Percentiles rank a stretch among this genome's conserved stretches.
phyloP scores from a whole-genome alignment of 805 yeast species.

The Wickerhamia fluorescens region DNA sequence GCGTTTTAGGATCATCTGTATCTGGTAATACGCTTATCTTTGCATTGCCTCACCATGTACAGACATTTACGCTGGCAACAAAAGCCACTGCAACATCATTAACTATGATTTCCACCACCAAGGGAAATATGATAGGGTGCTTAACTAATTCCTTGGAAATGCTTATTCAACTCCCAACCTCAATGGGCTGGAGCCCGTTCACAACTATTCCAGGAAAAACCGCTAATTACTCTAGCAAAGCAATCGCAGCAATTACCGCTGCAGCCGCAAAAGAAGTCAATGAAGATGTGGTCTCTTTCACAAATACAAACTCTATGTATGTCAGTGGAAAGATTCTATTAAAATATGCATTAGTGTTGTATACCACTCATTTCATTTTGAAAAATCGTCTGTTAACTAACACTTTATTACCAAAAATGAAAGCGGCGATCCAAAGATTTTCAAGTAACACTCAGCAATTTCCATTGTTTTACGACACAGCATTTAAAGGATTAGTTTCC shows the following conservation, averaged over 20 bases:
- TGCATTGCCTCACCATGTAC: conserved; percentile 64
- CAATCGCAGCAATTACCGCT: conserved; percentile 6
- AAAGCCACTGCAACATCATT: conserved; percentile 11
- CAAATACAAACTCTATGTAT: conserved; percentile 16
- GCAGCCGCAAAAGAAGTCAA: conserved; percentile 7
- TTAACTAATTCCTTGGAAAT: conserved; percentile 34
- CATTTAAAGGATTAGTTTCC: conserved; percentile 21
- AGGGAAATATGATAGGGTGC: conserved; percentile 42
- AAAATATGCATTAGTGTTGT: conserved; percentile 15
- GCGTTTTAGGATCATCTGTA: conserved; percentile 38
- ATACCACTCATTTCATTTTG: conserved; percentile 15
- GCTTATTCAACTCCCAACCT: conserved; percentile 34
- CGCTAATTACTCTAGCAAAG: conserved; percentile 8
- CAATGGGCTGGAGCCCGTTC: conserved; percentile 9
- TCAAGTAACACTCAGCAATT: conserved; percentile 12
- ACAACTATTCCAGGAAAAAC: conserved; percentile 2
- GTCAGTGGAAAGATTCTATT: conserved; percentile 18
- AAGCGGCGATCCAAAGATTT: conserved; percentile 12
- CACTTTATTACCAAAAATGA: conserved; percentile 9
- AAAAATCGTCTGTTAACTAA: conserved; percentile 12
- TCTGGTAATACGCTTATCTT: conserved; percentile 43
- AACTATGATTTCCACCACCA: conserved; percentile 37
- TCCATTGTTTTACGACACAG: conserved; percentile 23
- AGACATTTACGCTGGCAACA: conserved; percentile 31
- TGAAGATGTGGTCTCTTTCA: conserved; percentile 10